Evolutionary conservation across 176 grass and related monocot genomes (phyloP).

Genomic region (Paspalum vaginatum): DNA sequence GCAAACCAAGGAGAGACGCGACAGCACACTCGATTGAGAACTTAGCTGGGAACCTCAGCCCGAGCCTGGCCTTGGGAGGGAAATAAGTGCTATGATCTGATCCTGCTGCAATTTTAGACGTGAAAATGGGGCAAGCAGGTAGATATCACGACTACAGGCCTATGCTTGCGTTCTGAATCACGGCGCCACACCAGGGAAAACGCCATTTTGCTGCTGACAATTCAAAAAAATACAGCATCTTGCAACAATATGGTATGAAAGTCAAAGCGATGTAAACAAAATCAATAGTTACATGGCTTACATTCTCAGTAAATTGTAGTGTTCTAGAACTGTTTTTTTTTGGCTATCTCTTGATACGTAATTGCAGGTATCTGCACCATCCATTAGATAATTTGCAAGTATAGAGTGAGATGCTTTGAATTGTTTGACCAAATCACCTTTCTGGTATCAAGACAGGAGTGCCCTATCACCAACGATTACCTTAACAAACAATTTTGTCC

Average conservation of each 20-base stretch:
- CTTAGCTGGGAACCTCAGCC: background rate
- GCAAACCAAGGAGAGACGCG: background rate
- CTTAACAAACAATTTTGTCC: conserved; percentile 37
- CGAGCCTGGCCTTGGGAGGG: background rate
- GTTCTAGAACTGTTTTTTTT: background rate
- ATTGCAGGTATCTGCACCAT: background rate
- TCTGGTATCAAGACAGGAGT: conserved; percentile 35
- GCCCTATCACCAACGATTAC: conserved; percentile 47
- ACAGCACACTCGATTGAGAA: background rate
- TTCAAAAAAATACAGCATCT: background rate
- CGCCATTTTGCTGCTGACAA: background rate
- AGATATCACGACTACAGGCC: background rate
- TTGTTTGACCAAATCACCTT: conserved; percentile 53
- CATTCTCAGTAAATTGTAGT: conserved; percentile 12
- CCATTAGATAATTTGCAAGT: conserved; percentile 37
- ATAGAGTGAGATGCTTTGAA: conserved; percentile 25
- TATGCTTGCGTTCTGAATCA: background rate
- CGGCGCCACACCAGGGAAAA: background rate
- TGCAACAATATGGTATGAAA: conserved; percentile 1
- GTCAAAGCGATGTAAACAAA: background rate
- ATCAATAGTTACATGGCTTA: conserved; percentile 5
- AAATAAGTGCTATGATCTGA: background rate
- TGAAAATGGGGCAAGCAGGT: background rate
- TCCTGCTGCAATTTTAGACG: background rate
- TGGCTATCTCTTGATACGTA: conserved; percentile 24